Evolutionary conservation across 1,284 basidiomycete species (phyloP), one percentile per base, ranked within the genome.

Genomic region (Ceratobasidium sp.): DNA sequence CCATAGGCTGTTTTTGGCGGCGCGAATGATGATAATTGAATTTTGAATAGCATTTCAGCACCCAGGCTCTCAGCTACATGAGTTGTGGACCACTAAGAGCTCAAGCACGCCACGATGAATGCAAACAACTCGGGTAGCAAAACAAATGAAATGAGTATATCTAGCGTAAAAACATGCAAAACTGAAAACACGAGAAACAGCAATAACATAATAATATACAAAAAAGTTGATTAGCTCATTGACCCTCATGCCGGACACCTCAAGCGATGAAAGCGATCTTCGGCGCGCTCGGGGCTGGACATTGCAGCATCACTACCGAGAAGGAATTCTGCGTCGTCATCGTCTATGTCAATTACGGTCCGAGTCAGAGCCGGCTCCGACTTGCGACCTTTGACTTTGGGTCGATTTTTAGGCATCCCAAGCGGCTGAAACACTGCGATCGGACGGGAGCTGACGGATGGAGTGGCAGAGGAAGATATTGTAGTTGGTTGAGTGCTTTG

Each of bases 1-100:
- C 86, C 75, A 15, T 66, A 66, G 63, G 23, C 42, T 66, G 10
- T 1, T n/a, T 49, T 18, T 66, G 13, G n/a, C 15, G 42, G 13
- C 20, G 23, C 63, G 63, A 46, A 66, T 46, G 61, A 49, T 12
- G 5, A 46, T 7, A 26, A 23, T 28, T 66, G 63, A 66, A 66
- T 49, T 66, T 60, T 49, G n/a, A 46, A 49, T n/a, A n/a, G n/a
- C n/a, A n/a, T n/a, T n/a, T n/a, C n/a, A n/a, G n/a, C n/a, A n/a
- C n/a, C n/a, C n/a, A n/a, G n/a, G n/a, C n/a, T n/a, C n/a, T n/a
- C n/a, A n/a, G n/a, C n/a, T n/a, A n/a, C n/a, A n/a, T n/a, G n/a
- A n/a, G n/a, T 28, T 56, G 2, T 23, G 55, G 4, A 23, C 12
- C 55, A 23, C 12, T 23, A 56, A 56, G 55, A 51, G n/a, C n/a